Percentiles rank a stretch among this genome's conserved stretches.
Conservation (phyloP, 106 monocot species). For the Dactylorhiza incarnata region DNA sequence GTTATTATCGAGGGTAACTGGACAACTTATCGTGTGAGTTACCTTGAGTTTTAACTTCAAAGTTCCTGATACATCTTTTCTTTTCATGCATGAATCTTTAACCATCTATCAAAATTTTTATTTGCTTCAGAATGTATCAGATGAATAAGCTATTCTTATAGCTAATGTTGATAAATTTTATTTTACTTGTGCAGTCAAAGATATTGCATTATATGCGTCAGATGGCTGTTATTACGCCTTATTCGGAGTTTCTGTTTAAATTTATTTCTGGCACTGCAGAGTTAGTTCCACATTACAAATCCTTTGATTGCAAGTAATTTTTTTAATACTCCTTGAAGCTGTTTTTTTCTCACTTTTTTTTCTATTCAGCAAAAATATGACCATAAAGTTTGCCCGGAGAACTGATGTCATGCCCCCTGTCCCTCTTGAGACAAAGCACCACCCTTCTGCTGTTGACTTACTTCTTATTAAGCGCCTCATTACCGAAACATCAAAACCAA, state of each 20-base stretch:
- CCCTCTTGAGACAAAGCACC: constrained; percentile 93
- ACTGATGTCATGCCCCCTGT: constrained; percentile 95
- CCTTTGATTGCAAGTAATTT: background rate
- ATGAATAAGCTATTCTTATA: background rate
- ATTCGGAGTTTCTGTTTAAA: constrained; percentile 85
- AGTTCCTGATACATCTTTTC: background rate
- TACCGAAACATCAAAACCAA: constrained; percentile 84
- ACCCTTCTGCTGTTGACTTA: constrained; percentile 98
- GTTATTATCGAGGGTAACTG: constrained; percentile 98
- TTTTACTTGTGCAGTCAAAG: constrained; percentile 61
- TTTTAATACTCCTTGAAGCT: constrained; percentile 6
- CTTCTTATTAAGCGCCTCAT: constrained; percentile 89
- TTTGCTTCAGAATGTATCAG: background rate
- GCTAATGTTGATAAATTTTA: constrained; percentile 4
- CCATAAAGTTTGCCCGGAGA: constrained; percentile 73
- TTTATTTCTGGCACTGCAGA: constrained; percentile 65
- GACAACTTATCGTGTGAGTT: constrained; percentile 92
- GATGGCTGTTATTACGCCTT: constrained; percentile 99
- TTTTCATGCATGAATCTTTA: background rate
- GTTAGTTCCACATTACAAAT: constrained; percentile 37
- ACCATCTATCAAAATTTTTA: background rate
- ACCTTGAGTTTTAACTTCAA: constrained; percentile 4
- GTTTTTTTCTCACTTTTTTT: constrained; percentile 7
- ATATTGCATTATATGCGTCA: constrained; percentile 98
- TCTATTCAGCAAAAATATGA: constrained; percentile 65